These are phyloP conservation scores for Solanum lycopersicoides DNA, from an alignment of 257 asterid species.

Conservation along the genomic window DNA sequence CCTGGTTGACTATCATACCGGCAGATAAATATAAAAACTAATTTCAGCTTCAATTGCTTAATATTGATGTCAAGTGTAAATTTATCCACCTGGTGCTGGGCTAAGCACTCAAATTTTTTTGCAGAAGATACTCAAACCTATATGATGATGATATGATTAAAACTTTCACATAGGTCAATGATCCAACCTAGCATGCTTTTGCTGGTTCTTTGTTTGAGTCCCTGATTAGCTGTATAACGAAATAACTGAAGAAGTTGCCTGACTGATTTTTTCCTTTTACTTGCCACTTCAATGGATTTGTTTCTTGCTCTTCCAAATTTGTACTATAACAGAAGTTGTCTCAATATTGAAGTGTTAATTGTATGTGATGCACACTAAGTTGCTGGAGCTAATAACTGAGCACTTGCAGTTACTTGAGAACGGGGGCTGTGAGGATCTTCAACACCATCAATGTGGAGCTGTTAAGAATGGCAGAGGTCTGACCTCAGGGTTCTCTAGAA, in stretches of 20 bases:
- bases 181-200: neutral
- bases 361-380: neutral
- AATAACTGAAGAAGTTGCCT: neutral
- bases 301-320: neutral
- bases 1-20: neutral
- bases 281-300: neutral
- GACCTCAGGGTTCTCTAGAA: constrained; percentile 59
- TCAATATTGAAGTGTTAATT: neutral
- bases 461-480: constrained; percentile 93
- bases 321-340: neutral
- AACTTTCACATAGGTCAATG: neutral
- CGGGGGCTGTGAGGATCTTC: constrained; percentile 98
- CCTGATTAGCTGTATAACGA: neutral
- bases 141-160: neutral
- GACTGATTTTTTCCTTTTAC: neutral
- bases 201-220: neutral
- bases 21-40: neutral
- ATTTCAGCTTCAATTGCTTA: neutral
- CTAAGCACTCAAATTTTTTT: neutral
- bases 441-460: constrained; percentile 95
- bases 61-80: neutral
- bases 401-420: constrained; percentile 78
- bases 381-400: constrained; percentile 4
- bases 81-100: neutral
- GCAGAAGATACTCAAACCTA: neutral